Base-by-base conservation (phyloP, 495 filamentous ascomycete species). In the Amphirosellinia nigrospora region DNA sequence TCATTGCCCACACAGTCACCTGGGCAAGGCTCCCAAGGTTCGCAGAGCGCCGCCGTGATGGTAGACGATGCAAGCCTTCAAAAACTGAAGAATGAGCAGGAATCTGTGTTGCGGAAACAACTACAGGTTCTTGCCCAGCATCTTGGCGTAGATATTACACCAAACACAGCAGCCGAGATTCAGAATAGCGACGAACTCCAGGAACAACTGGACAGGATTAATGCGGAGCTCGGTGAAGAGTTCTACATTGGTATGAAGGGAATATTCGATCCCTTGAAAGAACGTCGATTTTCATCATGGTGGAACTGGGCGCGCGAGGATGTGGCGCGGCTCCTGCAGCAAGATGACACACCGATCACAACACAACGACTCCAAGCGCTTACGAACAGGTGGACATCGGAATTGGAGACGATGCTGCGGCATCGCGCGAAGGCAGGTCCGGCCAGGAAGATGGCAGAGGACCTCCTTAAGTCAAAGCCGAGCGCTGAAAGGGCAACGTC, bases 291-390 rank as follows among this genome's bases (percentile, higher is more conserved):
- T 79, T 93, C 94, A 78, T 94, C 92, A 0, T 92, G 90, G 1
- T 96, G 93, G 93, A 96, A 96, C 77, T 96, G 93, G 93, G 93
- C 90, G 43, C 89, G 93, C 59, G 92, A 95, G 73, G 93, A 96
- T 79, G 92, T 92, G 32, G 62, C 45, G 28, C 62, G 62, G 26
- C 84, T 95, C 58, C 91, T 87, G 80, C 94, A 95, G 92, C 94
- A 93, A 81, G 94, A 94, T 81, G 91, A 94, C 75, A 93, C 94
- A 71, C 93, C 94, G 74, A 94, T 64, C 45, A 23, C 62, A 15
- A 8, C 62, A 26, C 41, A 64, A 21, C 62, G 45, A 3, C 62
- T 64, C 94, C 73, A 93, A 92, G 39, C 89, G 92, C 59, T 85
- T 94, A 26, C 88, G 89, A 82, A 91, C 89, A 32, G 90, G 94